Evolutionary conservation across 768 basidiomycete genomes (phyloP).

Genomic region (Termitomyces sp.): DNA sequence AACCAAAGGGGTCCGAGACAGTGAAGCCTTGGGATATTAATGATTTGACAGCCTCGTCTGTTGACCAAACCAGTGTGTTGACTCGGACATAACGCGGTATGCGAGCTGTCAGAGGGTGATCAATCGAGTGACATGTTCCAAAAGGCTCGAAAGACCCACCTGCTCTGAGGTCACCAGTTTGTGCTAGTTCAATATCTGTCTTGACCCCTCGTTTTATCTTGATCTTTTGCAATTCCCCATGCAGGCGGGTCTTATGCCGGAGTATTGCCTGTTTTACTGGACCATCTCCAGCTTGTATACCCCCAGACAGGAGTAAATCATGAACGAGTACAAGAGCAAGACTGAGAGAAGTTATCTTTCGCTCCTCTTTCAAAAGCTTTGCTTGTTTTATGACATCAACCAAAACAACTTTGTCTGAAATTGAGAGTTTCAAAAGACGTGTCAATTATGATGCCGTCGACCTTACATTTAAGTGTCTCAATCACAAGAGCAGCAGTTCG

Average conservation of each 20-base stretch:
- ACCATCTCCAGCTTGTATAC: constrained; percentile 89
- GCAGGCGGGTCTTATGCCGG: constrained; percentile 84
- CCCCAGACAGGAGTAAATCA: constrained; percentile 76
- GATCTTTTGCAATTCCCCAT: constrained; percentile 78
- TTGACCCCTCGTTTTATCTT: constrained; percentile 72
- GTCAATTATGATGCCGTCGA: not conserved
- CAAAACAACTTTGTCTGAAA: constrained; percentile 73
- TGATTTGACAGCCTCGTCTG: constrained; percentile 54
- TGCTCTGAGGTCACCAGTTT: constrained; percentile 53
- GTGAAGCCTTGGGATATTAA: constrained; percentile 54
- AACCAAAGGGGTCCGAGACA: constrained; percentile 44
- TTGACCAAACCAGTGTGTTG: constrained; percentile 66
- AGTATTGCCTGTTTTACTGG: constrained; percentile 84
- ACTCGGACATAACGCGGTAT: constrained; percentile 86
- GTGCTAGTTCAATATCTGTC: constrained; percentile 60
- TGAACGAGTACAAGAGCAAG: constrained; percentile 86
- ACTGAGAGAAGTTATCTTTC: constrained; percentile 67
- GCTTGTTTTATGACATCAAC: constrained; percentile 61
- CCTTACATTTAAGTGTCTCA: constrained; percentile 91
- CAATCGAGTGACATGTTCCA: constrained; percentile 1
- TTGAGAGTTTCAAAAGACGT: not conserved
- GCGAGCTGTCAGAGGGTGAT: constrained; percentile 33
- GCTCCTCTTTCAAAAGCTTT: constrained; percentile 69
- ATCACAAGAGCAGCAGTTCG: constrained; percentile 84
- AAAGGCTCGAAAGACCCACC: constrained; percentile 32